Percentiles rank a stretch among this genome's conserved stretches.
Evolutionary conservation across 2,329 filamentous ascomycete genomes (phyloP).

Genomic region (Penicillium freii): DNA sequence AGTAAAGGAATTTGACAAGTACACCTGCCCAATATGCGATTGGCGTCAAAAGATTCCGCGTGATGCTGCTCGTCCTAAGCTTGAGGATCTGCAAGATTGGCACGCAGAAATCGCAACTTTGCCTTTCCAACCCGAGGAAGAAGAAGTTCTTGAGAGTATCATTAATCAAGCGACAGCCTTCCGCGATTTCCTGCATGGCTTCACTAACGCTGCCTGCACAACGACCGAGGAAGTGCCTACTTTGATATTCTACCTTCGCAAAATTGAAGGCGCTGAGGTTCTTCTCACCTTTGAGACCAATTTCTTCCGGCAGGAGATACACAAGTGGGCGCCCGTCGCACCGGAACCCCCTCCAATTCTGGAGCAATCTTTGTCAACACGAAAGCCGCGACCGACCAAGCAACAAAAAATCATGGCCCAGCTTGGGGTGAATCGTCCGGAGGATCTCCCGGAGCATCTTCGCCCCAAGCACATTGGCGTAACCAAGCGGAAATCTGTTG

Average conservation of each 20-base stretch:
- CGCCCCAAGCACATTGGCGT: slow-evolving; percentile 73
- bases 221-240: slow-evolving; percentile 84
- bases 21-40: slow-evolving; percentile 96
- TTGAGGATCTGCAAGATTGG: slow-evolving; percentile 83
- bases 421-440: slow-evolving; percentile 83
- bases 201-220: slow-evolving; percentile 76
- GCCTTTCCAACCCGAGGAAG: slow-evolving; percentile 95
- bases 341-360: slow-evolving; percentile 80
- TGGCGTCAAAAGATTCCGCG: slow-evolving; percentile 96
- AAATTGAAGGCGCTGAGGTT: slow-evolving; percentile 95
- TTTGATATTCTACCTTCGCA: slow-evolving; percentile 91
- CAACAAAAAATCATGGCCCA: slow-evolving; percentile 91
- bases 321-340: slow-evolving; percentile 91
- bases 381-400: slow-evolving; percentile 94
- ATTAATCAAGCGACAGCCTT: slow-evolving; percentile 82
- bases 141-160: slow-evolving; percentile 80
- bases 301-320: slow-evolving; percentile 91
- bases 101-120: slow-evolving; percentile 75
- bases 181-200: slow-evolving; percentile 74
- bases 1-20: slow-evolving; percentile 97
- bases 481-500: slow-evolving; percentile 67
- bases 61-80: slow-evolving; percentile 89
- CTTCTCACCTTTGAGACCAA: slow-evolving; percentile 92
- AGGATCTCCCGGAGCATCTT: slow-evolving; percentile 81
- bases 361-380: slow-evolving; percentile 82